Evolutionary conservation across 2,329 filamentous ascomycete species (phyloP), one percentile per base, ranked within the genome.

Genomic region (Aspergillus terreus): DNA sequence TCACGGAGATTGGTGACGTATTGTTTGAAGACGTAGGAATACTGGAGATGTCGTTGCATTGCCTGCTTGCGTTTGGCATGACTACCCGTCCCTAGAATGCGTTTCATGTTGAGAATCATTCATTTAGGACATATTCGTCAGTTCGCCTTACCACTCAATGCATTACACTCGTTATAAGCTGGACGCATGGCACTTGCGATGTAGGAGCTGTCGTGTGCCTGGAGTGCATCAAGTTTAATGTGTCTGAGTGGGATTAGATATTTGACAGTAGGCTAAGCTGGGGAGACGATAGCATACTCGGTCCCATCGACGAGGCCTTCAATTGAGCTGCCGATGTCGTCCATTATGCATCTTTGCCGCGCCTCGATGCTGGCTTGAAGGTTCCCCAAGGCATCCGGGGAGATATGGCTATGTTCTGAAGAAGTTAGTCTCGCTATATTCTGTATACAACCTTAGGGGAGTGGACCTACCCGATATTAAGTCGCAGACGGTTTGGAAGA

Each of bases 191-290:
- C 19, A 4, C 41, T 43, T 6, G 49, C 49, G 14, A 56, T 54
- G 33, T 54, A 54, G 9, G 54, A 56, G 35, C 54, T 56, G 45
- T 32, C 33, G 7, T 54, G 54, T 3, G 47, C 52, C 7, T 33
- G 10, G 4, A 50, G 19, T 17, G 54, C 30, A n/a, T 56, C 54
- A n/a, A 12, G 15, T 10, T 35, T 46, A 10, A 54, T 41, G 11
- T 48, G 27, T 17, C 54, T 56, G 38, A 33, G 6, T 9, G 9
- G 21, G 15, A 43, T 44, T 14, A 47, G 9, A 23, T 6, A 23
- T 4, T 6, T 23, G 23, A 23, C 1, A 23, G 6, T 23, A 23
- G 6, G 1, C 4, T 11, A 19, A 6, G 15, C 11, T 35, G 11
- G 15, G 4, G 4, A 4, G 15, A 14, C 11, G 27, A 2, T 35